phyloP scores from a whole-genome alignment of 768 basidiomycete genomes.

The Crucibulum laeve region DNA sequence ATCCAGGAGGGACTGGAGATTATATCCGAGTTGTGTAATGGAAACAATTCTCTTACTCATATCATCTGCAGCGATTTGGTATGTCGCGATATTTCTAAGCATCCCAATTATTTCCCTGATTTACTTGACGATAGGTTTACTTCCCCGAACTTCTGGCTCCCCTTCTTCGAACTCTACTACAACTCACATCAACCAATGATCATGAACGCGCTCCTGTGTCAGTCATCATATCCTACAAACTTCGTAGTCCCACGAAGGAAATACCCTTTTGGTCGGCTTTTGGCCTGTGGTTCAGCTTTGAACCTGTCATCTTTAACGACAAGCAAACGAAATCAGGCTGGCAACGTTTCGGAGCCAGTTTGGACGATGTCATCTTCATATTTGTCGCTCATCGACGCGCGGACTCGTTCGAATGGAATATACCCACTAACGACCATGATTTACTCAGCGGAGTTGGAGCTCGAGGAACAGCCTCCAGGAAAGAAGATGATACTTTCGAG shows the following conservation, averaged over 20 bases:
- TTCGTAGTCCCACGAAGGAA: conserved; percentile 71
- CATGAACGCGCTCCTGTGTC: conserved; percentile 14
- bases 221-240: conserved; percentile 71
- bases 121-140: conserved; percentile 54
- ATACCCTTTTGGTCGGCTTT: conserved; percentile 76
- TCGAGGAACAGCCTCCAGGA: conserved; percentile 31
- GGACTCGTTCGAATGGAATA: conserved; percentile 53
- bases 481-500: conserved; percentile 71
- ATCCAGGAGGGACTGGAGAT: conserved; percentile 35
- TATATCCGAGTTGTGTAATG: conserved; percentile 28
- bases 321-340: conserved; percentile 18
- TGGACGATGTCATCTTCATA: conserved; percentile 49
- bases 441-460: conserved; percentile 58
- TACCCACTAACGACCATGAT: conserved; percentile 48
- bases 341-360: conserved; percentile 36
- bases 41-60: conserved; percentile 41
- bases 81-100: conserved; percentile 20
- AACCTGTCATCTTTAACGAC: conserved; percentile 43
- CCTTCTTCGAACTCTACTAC: conserved; percentile 68
- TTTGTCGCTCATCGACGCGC: conserved; percentile 57
- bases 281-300: conserved; percentile 71
- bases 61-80: conserved; percentile 85
- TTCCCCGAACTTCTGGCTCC: conserved; percentile 80
- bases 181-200: conserved; percentile 49
- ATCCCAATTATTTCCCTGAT: not conserved